Evolutionary conservation across 148 eudicot genomes (phyloP), one percentile per base, ranked within the genome.

Genomic region (Salicornia ramosissima): DNA sequence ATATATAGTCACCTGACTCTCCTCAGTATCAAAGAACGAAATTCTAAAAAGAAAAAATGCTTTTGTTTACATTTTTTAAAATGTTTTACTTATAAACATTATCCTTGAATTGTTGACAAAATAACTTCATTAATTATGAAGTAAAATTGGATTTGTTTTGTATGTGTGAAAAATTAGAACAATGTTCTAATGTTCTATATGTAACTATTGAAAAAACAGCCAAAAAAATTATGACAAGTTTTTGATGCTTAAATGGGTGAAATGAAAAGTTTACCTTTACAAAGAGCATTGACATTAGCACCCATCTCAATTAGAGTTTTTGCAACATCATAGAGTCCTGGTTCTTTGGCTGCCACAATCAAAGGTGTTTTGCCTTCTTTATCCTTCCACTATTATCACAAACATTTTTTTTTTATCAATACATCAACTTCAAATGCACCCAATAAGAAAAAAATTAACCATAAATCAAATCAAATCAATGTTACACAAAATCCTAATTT

Each of bases 361-460:
- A 86, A 75, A 16, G 90, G 77, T 50, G 90, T 86, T 75, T 78
- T 82, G 24, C 90, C 90, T 51, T 82, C 79, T 74, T 80, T 80
- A 67, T 84, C 90, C 76, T 80, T 80, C 88, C 88, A 86, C 90
- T 86, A 64, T 15, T 49, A 67, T 30, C 26, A 67, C 71, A 49
- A 54, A 25, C 18, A n/a, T n/a, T n/a, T n/a, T n/a, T n/a, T n/a
- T 16, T 19, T 59, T 2, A 33, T 33, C 60, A 8, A 15, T 9
- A 30, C 4, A 42, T 39, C 22, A 64, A n/a, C 34, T 0, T 1
- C 2, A 45, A 22, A 49, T 15, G 28, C 6, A 51, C 0, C 1
- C 19, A 19, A 31, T 24, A 51, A 9, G 29, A 67, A 49, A 29
- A 67, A n/a, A 21, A 51, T 5, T 15, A 29, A 28, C 1, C 10